Conservation (phyloP, 805 yeast genomes). For the Cyberlindnera maritima region DNA sequence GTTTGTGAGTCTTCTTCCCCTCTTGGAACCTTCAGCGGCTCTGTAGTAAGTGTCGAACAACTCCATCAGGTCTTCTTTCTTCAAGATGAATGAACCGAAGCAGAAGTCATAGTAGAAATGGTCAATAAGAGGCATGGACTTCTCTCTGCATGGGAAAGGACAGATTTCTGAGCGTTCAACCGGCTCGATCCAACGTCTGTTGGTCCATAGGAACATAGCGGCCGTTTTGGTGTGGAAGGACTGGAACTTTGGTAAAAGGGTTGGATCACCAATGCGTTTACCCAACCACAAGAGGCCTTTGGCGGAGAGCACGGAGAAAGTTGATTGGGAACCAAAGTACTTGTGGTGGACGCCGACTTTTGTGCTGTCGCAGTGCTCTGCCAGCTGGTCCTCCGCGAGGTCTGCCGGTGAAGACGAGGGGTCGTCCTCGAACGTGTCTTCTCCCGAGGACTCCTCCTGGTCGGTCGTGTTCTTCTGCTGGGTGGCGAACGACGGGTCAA, state of each 20-base stretch:
- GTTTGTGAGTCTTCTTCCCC: slow-evolving; percentile 17
- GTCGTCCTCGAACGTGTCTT: background rate
- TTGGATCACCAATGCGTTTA: slow-evolving; percentile 19
- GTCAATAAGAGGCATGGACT: slow-evolving; percentile 18
- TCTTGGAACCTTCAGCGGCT: slow-evolving; percentile 6
- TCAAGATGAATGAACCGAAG: slow-evolving; percentile 12
- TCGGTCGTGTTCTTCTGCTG: slow-evolving; percentile 2
- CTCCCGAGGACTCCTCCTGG: slow-evolving; percentile 1
- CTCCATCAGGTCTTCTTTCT: slow-evolving; percentile 15
- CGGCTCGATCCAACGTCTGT: slow-evolving; percentile 35
- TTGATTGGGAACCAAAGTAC: slow-evolving; percentile 25
- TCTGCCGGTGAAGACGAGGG: background rate
- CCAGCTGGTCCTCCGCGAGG: background rate
- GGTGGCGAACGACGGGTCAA: slow-evolving; percentile 15
- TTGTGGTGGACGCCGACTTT: slow-evolving; percentile 6
- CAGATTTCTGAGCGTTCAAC: slow-evolving; percentile 25
- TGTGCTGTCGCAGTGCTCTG: background rate
- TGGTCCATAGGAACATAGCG: slow-evolving; percentile 18
- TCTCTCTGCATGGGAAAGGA: slow-evolving; percentile 32
- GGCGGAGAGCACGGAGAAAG: slow-evolving; percentile 38
- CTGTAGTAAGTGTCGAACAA: slow-evolving; percentile 22
- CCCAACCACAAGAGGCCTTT: slow-evolving; percentile 41
- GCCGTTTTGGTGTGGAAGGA: slow-evolving; percentile 22
- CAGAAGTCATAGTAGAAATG: slow-evolving; percentile 12
- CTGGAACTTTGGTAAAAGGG: slow-evolving; percentile 23